Evolutionary conservation across 495 filamentous ascomycete genomes (phyloP).

Genomic region (Aspergillus sparsus): DNA sequence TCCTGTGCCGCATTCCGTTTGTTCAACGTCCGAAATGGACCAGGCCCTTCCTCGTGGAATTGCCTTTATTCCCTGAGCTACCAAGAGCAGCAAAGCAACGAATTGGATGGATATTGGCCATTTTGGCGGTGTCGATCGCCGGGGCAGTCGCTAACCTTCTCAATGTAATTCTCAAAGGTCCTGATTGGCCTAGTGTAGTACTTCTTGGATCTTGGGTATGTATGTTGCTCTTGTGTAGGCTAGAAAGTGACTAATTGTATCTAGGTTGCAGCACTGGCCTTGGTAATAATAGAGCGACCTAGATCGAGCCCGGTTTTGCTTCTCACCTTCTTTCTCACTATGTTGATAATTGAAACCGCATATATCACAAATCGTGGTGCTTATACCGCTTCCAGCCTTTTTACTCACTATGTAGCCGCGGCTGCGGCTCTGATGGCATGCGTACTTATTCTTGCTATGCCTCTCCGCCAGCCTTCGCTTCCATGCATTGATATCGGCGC

Average conservation of each 20-base stretch:
- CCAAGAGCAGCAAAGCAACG: slow-evolving; percentile 26
- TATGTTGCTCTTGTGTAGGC: background rate
- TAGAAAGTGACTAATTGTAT: slow-evolving; percentile 3
- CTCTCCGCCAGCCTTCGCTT: slow-evolving; percentile 63
- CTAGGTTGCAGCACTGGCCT: slow-evolving; percentile 44
- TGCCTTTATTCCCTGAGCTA: slow-evolving; percentile 37
- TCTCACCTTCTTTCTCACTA: slow-evolving; percentile 34
- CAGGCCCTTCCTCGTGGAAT: slow-evolving; percentile 46
- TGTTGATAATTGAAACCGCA: slow-evolving; percentile 43
- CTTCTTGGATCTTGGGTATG: slow-evolving; percentile 53
- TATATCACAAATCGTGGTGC: slow-evolving; percentile 33
- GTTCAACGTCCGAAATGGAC: slow-evolving; percentile 52
- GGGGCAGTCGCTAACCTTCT: slow-evolving; percentile 44
- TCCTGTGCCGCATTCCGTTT: slow-evolving; percentile 29
- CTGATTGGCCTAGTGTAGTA: slow-evolving; percentile 28
- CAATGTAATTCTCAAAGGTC: slow-evolving; percentile 36
- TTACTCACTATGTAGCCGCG: slow-evolving; percentile 44
- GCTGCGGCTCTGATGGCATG: slow-evolving; percentile 45
- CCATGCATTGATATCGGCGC: slow-evolving; percentile 61
- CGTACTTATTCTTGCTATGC: slow-evolving; percentile 66
- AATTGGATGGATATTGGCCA: slow-evolving; percentile 34
- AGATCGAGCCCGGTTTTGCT: slow-evolving; percentile 41
- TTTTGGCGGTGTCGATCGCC: slow-evolving; percentile 44
- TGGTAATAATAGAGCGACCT: slow-evolving; percentile 53
- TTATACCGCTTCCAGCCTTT: slow-evolving; percentile 29